Evolutionary conservation across 73 alveolate genomes (phyloP).

Genomic region (Paraurostyla sp.): DNA sequence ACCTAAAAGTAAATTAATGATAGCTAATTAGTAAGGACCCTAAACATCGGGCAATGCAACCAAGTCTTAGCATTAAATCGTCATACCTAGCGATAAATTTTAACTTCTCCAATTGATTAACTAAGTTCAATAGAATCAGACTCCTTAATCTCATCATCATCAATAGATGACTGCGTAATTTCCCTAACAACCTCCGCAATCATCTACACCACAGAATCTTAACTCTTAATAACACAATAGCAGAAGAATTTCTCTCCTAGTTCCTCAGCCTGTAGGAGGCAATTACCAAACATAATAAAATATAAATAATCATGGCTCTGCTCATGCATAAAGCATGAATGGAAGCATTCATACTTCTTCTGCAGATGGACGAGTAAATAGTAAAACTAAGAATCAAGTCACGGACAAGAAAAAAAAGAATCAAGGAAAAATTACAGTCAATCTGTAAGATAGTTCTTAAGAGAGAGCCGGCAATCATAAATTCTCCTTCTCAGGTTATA

Average conservation of each 20-base stretch:
- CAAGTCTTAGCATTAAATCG: neutral
- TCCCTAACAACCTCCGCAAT: no score
- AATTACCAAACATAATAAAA: neutral
- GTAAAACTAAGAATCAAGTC: neutral
- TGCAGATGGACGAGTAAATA: slow-evolving; percentile 27
- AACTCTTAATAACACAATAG: no score
- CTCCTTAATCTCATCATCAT: neutral
- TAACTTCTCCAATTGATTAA: slow-evolving; percentile 12
- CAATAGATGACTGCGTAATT: no score
- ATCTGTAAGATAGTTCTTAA: no score
- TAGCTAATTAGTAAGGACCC: neutral
- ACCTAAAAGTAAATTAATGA: slow-evolving; percentile 13
- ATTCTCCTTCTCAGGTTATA: slow-evolving; percentile 17
- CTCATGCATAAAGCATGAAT: no score
- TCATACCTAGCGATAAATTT: slow-evolving; percentile 10
- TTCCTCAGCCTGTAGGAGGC: slow-evolving; percentile 28
- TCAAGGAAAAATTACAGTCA: neutral
- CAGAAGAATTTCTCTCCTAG: slow-evolving; percentile 6
- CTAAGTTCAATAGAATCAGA: neutral
- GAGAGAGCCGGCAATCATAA: slow-evolving; percentile 14
- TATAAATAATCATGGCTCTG: no score
- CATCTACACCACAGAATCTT: no score
- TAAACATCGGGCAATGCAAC: neutral
- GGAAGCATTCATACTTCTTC: neutral
- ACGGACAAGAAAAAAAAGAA: slow-evolving; percentile 25